These are phyloP conservation scores for Chionographis japonica DNA, from an alignment of 106 monocot genomes.

Conservation along the genomic window DNA sequence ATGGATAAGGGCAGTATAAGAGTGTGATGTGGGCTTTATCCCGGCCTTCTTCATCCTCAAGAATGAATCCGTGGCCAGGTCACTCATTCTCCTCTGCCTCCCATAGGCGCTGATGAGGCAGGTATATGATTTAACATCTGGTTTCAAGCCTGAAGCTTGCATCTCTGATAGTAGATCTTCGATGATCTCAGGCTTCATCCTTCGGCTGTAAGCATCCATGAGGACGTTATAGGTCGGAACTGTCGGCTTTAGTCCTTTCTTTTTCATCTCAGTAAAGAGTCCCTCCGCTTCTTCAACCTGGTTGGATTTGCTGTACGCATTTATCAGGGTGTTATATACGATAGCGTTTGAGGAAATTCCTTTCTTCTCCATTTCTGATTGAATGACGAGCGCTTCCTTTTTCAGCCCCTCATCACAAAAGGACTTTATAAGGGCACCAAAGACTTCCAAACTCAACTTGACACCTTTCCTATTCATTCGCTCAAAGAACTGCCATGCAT, in stretches of 20 bases:
- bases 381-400: conserved; percentile 87
- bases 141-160: conserved; percentile 48
- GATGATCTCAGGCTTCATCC: conserved; percentile 76
- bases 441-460: conserved; percentile 61
- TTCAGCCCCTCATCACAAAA: conserved; percentile 86
- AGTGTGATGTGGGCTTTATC: conserved; percentile 80
- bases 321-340: conserved; percentile 91
- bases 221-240: conserved; percentile 76
- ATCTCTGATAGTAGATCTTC: conserved; percentile 75
- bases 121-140: conserved; percentile 86
- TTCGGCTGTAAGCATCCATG: conserved; percentile 89
- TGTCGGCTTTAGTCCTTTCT: conserved; percentile 69
- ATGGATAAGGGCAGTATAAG: conserved; percentile 87
- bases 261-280: conserved; percentile 81
- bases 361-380: conserved; percentile 88
- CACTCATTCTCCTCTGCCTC: conserved; percentile 74
- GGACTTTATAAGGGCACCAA: conserved; percentile 68
- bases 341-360: conserved; percentile 78
- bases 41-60: conserved; percentile 80
- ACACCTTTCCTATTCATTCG: conserved; percentile 79
- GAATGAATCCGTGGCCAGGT: conserved; percentile 83
- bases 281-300: conserved; percentile 93
- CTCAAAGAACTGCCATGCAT: conserved; percentile 90
- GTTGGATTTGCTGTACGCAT: conserved; percentile 76
- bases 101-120: conserved; percentile 89